Evolutionary conservation across 202 grass and related monocot species (phyloP).

Genomic region (Elaeis oleifera): DNA sequence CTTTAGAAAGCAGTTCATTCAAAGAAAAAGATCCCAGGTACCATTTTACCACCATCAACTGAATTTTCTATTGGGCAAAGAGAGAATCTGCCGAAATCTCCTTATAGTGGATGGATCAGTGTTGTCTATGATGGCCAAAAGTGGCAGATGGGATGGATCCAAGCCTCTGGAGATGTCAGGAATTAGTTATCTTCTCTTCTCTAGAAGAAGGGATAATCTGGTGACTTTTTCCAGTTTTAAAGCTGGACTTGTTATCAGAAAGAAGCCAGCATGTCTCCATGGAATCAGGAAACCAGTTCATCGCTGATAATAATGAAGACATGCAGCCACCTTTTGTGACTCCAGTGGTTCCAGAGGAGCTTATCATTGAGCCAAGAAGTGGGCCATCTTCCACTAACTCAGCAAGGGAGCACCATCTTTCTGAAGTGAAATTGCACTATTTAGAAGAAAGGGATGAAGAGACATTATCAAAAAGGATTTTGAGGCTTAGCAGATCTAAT

Average conservation of each 20-base stretch:
- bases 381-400: slow-evolving; percentile 4
- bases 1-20: not conserved
- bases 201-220: slow-evolving; percentile 22
- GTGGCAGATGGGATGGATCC: slow-evolving; percentile 4
- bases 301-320: slow-evolving; percentile 1
- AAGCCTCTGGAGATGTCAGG: not conserved
- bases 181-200: not conserved
- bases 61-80: not conserved
- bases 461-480: slow-evolving; percentile 50
- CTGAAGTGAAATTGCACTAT: slow-evolving; percentile 47
- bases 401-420: slow-evolving; percentile 17
- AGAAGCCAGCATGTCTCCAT: slow-evolving; percentile 15
- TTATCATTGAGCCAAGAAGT: not conserved
- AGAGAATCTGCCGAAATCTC: not conserved
- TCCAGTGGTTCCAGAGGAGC: slow-evolving; percentile 20
- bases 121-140: not conserved
- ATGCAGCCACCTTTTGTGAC: slow-evolving; percentile 24
- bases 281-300: slow-evolving; percentile 21
- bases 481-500: slow-evolving; percentile 65
- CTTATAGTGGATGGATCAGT: not conserved
- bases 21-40: not conserved
- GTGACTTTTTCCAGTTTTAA: slow-evolving; percentile 31
- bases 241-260: slow-evolving; percentile 37
- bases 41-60: not conserved
- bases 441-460: slow-evolving; percentile 85